Evolutionary conservation across 116 monocot genomes (phyloP).

Genomic region (Trichopus zeylanicus): DNA sequence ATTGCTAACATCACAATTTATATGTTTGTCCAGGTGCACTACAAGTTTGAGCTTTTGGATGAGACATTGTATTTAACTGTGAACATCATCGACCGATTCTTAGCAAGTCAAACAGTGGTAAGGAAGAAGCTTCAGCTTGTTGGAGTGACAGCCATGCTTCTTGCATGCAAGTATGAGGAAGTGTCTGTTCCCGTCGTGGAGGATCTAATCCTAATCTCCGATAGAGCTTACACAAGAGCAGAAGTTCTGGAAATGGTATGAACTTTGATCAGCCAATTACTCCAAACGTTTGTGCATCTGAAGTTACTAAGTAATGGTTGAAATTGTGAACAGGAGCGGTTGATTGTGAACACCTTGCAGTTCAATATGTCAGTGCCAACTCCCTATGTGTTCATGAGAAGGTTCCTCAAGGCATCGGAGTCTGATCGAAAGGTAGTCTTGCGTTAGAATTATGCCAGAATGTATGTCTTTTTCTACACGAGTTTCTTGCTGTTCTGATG

Average conservation of each 20-base stretch:
- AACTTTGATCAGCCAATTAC: background rate
- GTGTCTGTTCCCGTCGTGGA: constrained; percentile 77
- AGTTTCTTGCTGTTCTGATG: background rate
- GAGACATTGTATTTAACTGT: constrained; percentile 89
- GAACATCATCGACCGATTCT: constrained; percentile 88
- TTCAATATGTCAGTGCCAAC: constrained; percentile 96
- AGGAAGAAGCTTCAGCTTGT: constrained; percentile 96
- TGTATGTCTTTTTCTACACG: no score
- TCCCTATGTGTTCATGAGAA: constrained; percentile 85
- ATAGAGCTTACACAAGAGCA: constrained; percentile 65
- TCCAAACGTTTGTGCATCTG: no score
- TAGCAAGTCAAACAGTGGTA: constrained; percentile 53
- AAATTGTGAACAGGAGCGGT: constrained; percentile 75
- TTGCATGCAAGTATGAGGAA: constrained; percentile 96
- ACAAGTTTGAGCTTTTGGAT: constrained; percentile 91
- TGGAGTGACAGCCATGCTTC: constrained; percentile 88
- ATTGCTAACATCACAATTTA: no score
- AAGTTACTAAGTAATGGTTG: no score
- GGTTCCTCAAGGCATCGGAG: constrained; percentile 82
- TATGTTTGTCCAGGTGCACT: constrained; percentile 98
- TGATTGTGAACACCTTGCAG: constrained; percentile 72
- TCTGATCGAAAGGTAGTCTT: constrained; percentile 62
- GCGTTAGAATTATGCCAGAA: no score
- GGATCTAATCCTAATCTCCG: constrained; percentile 73
- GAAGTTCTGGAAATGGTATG: constrained; percentile 86